Percentiles rank a stretch among this genome's conserved stretches.
Conservation (phyloP, 2,329 filamentous ascomycete genomes). For the Plenodomus biglobosus region DNA sequence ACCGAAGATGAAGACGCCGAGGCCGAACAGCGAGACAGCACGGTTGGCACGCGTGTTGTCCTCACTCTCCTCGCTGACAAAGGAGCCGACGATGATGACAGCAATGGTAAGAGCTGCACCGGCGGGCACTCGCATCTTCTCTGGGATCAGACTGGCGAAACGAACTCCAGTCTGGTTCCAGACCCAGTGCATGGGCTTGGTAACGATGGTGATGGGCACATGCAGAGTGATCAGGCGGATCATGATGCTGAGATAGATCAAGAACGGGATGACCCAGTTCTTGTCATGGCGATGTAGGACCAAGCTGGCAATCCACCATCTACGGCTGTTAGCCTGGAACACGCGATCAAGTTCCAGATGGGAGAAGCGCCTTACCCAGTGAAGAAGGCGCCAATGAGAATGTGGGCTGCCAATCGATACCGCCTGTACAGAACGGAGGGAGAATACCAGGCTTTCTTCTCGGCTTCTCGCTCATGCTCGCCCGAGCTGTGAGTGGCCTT, state of each 20-base stretch:
- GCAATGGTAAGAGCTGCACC: conserved; percentile 66
- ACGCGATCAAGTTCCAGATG: conserved; percentile 2
- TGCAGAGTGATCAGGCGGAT: conserved; percentile 75
- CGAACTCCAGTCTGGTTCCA: conserved; percentile 68
- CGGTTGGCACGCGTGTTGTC: conserved; percentile 82
- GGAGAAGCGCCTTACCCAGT: conserved; percentile 50
- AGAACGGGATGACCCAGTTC: conserved; percentile 83
- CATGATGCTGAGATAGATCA: conserved; percentile 74
- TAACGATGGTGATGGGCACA: conserved; percentile 67
- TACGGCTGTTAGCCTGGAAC: conserved; percentile 26
- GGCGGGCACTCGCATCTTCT: conserved; percentile 63
- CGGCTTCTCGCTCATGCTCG: conserved; percentile 19
- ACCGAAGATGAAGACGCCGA: conserved; percentile 66
- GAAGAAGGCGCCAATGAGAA: conserved; percentile 52
- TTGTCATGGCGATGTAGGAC: conserved; percentile 70
- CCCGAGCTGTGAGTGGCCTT: conserved; percentile 42
- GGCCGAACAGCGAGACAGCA: conserved; percentile 76
- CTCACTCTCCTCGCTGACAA: conserved; percentile 68
- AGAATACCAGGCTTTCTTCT: conserved; percentile 25
- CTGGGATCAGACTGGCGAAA: conserved; percentile 64
- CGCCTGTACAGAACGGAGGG: conserved; percentile 33
- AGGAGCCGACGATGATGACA: conserved; percentile 76
- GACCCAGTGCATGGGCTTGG: conserved; percentile 64
- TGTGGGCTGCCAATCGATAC: conserved; percentile 47
- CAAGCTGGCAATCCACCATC: conserved; percentile 77